Evolutionary conservation across 176 grass and related monocot genomes (phyloP), one percentile per base, ranked within the genome.

Genomic region (Aegilops longissima): DNA sequence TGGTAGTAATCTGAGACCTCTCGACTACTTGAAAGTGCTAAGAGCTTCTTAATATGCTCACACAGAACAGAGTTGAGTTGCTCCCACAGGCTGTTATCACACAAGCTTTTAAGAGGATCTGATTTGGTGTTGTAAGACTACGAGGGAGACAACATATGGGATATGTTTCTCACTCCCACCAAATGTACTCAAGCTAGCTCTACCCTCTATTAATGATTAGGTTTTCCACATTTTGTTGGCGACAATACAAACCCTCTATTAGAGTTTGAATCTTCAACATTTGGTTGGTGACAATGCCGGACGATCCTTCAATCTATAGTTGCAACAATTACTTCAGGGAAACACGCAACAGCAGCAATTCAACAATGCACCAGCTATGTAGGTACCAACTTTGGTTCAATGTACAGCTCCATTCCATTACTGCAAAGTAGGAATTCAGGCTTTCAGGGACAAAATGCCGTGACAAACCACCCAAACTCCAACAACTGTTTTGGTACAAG

Each of bases 361-460:
- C 66, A 65, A 80, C 13, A 47, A 80, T 17, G 59, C 61, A 31
- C 27, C 11, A 87, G 58, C 35, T 7, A 75, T 61, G 61, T 14
- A 3, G 35, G 81, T 61, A 76, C 81, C 29, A 47, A 38, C 64
- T 66, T 79, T 21, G 25, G 29, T 49, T 87, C 76, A 66, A 29
- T 64, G 84, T 82, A 40, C 83, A 30, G 35, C 16, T 45, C 77
- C 47, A 76, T 29, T 29, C 25, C 80, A 87, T 84, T 62, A 84
- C 79, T 54, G 75, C 0, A 3, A 54, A 17, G 44, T 77, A 77
- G 14, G 17, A 70, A 73, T 5, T 40, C 62, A 73, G 35, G 23
- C 52, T 72, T 39, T 35, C 61, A 69, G 62, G 29, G 31, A 56
- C 44, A 66, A 14, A 66, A 14, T 74, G 39, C 4, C 24, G 66